A percentile compares a stretch with the other conserved stretches of the same genome.
phyloP scores from a whole-genome alignment of 2,329 filamentous ascomycete genomes.

The Talaromyces pinophilus region DNA sequence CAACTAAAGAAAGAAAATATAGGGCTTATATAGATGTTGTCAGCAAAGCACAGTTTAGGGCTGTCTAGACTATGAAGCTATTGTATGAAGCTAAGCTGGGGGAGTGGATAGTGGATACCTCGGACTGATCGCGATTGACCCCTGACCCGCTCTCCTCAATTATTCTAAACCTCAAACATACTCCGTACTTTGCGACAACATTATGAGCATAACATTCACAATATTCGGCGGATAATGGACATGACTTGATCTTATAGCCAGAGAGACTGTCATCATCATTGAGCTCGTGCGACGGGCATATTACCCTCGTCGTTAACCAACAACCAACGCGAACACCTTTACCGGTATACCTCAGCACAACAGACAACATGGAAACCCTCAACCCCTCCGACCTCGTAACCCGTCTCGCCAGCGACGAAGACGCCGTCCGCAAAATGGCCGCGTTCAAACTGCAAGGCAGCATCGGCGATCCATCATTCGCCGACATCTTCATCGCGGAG shows the following conservation, averaged over 20 bases:
- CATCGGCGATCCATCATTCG: constrained; percentile 94
- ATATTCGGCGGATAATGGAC: background rate
- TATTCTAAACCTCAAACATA: background rate
- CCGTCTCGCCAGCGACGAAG: constrained; percentile 66
- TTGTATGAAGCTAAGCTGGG: background rate
- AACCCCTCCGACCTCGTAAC: constrained; percentile 61
- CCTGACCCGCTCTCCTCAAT: background rate
- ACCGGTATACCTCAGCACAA: background rate
- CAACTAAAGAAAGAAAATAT: background rate
- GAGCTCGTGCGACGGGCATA: background rate
- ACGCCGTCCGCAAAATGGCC: constrained; percentile 95
- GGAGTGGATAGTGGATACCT: background rate
- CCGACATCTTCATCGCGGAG: constrained; percentile 90
- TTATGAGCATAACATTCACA: too few relatives aligned
- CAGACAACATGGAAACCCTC: constrained; percentile 53
- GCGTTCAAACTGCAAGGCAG: constrained; percentile 96
- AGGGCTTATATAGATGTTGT: background rate
- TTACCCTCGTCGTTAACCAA: background rate
- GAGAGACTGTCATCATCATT: background rate
- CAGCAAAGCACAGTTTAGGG: background rate
- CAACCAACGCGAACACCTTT: background rate
- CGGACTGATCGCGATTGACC: background rate
- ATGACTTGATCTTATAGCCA: background rate
- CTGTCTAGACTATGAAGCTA: background rate
- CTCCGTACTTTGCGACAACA: background rate